These are phyloP conservation scores for Trichoderma aggressivum DNA, from an alignment of 2,329 filamentous ascomycete species.

Conservation along the genomic window DNA sequence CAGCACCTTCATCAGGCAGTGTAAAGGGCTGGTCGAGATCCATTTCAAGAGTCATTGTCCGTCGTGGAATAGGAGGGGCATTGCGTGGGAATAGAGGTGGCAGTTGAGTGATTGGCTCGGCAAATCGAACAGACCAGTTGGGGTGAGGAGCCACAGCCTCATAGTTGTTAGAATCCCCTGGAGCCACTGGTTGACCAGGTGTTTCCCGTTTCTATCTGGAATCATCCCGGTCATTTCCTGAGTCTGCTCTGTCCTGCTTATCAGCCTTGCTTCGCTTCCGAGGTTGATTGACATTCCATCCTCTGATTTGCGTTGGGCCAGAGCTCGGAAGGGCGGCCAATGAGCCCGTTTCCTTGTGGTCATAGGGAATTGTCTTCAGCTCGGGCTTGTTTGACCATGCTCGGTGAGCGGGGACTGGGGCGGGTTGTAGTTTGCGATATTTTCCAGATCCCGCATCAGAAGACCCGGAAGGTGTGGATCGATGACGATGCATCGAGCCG, in stretches of 20 bases:
- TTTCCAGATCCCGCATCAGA: constrained; percentile 41
- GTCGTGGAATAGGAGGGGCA: neutral
- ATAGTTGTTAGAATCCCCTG: constrained; percentile 1
- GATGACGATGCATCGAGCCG: constrained; percentile 33
- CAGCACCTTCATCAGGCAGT: neutral
- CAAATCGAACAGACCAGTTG: constrained; percentile 22
- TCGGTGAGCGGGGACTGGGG: constrained; percentile 51
- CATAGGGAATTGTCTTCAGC: constrained; percentile 57
- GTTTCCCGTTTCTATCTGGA: constrained; percentile 37
- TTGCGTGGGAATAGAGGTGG: constrained; percentile 19
- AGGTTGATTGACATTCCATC: constrained; percentile 50
- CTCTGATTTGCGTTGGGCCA: constrained; percentile 54
- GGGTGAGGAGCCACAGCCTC: constrained; percentile 24
- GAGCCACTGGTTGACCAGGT: constrained; percentile 1
- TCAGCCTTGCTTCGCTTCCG: constrained; percentile 37
- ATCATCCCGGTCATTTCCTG: constrained; percentile 36
- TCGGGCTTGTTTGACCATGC: constrained; percentile 48
- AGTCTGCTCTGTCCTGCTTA: constrained; percentile 33
- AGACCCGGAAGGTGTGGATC: constrained; percentile 38
- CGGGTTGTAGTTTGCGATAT: constrained; percentile 58
- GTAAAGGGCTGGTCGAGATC: neutral
- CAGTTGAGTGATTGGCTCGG: constrained; percentile 24
- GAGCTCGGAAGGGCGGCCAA: constrained; percentile 54
- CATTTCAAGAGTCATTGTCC: constrained; percentile 1
- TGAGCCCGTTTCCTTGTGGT: constrained; percentile 56